Evolutionary conservation across 2,329 filamentous ascomycete species (phyloP).

Genomic region (Ophiostoma montium): DNA sequence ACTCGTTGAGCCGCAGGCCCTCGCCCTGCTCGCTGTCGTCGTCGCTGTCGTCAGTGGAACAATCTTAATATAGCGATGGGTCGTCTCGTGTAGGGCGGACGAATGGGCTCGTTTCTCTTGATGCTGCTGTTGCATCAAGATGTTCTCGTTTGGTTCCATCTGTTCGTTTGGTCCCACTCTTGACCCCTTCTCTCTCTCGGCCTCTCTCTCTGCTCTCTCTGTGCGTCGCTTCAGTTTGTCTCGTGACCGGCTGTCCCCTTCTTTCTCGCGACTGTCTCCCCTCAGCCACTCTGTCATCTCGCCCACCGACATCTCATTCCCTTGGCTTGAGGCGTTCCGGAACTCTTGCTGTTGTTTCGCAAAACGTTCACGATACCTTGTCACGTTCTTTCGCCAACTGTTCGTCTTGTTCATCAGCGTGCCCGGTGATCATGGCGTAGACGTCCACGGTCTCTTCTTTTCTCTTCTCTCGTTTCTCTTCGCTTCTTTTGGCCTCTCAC

Average conservation of each 20-base stretch:
- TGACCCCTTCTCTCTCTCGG: not conserved
- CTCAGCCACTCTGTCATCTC: conserved; percentile 1
- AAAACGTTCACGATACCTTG: conserved; percentile 8
- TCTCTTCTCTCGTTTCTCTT: not conserved
- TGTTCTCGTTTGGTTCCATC: conserved; percentile 2
- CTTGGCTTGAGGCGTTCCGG: conserved; percentile 1
- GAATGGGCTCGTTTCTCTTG: not conserved
- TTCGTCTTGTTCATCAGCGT: not conserved
- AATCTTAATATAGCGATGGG: too few species aligned
- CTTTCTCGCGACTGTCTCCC: not conserved
- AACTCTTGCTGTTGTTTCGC: conserved; percentile 14
- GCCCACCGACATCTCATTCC: not conserved
- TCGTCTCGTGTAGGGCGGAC: not conserved
- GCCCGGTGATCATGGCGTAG: not conserved
- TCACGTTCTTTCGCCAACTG: not conserved
- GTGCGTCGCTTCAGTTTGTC: not conserved
- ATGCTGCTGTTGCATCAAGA: conserved; percentile 4
- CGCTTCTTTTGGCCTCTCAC: conserved; percentile 1
- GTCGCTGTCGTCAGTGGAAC: too few species aligned
- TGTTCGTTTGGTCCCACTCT: not conserved
- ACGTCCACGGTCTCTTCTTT: not conserved
- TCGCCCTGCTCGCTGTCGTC: too few species aligned
- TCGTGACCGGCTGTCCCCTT: not conserved
- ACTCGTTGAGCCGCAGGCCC: too few species aligned
- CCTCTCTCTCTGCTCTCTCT: not conserved